Evolutionary conservation across 306 rosid species (phyloP), one percentile per base, ranked within the genome.

Genomic region (Castanopsis chinensis): DNA sequence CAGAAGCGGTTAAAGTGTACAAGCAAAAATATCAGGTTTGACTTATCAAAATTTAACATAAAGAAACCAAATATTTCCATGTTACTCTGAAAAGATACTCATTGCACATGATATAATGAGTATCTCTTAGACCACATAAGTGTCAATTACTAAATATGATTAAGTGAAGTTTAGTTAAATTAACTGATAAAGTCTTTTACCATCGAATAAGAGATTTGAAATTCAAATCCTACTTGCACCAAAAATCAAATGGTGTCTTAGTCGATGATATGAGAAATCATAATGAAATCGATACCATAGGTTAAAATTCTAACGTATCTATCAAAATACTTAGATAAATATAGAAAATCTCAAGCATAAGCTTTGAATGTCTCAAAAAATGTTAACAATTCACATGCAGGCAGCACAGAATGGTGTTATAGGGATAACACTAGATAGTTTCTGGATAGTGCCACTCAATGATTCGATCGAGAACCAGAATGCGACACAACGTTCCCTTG

Each of bases 321-420:
- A 33, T 33, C 37, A 33, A 5, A 33, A 33, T 1, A 33, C 37
- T 33, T 33, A 5, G 37, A 33, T 5, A 33, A 33, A 33, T 33
- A 33, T 33, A 33, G 6, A 33, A 33, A 33, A 33, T 33, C 37
- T 33, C 37, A 33, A 1, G 1, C 37, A 33, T 33, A 33, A 33
- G 37, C 1, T 33, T 0, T 33, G 1, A 33, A 7, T 33, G 0
- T 33, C 37, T 33, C 1, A 33, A 33, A 5, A 33, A 33, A 33
- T 33, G 5, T 1, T 5, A 33, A 33, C 6, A 33, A 33, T 33
- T 1, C 37, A 33, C 37, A 33, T 5, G 69, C 78, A 92, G 96
- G 83, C 78, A 73, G 79, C 78, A 69, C 96, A 92, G 63, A 90
- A 87, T 72, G 97, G 97, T 23, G 17, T 73, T 69, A 85, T 89